Percentiles rank a stretch among this genome's conserved stretches.
Evolutionary conservation across 2,329 filamentous ascomycete genomes (phyloP).

Genomic region (Trichoderma sp.): DNA sequence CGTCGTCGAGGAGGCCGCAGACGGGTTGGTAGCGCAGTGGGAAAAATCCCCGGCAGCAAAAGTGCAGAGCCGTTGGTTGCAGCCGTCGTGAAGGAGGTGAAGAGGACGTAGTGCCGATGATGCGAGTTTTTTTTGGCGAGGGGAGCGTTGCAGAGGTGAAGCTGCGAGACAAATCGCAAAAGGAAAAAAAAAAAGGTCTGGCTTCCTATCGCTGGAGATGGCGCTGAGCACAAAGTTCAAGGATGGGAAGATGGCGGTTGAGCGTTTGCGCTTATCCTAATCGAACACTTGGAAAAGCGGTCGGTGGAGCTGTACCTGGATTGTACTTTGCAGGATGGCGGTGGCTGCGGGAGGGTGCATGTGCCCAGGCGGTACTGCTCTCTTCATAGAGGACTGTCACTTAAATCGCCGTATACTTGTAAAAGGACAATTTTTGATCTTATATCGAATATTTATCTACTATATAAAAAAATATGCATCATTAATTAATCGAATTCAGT

Average conservation of each 20-base stretch:
- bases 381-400: not conserved
- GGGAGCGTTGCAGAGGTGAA: not conserved
- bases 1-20: not conserved
- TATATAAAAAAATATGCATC: not conserved
- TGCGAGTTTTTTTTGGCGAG: not conserved
- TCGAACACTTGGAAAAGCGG: not conserved
- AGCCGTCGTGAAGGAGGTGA: not conserved
- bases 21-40: not conserved
- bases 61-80: not conserved
- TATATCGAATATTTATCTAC: too few relatives aligned
- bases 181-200: not conserved
- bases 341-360: constrained; percentile 10
- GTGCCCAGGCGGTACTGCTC: constrained; percentile 4
- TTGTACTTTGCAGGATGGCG: not conserved
- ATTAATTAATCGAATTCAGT: not conserved
- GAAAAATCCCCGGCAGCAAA: not conserved
- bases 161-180: not conserved
- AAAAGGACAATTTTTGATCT: too few relatives aligned
- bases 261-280: constrained; percentile 24
- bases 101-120: not conserved
- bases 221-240: constrained; percentile 16
- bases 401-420: too few relatives aligned
- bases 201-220: not conserved
- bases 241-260: constrained; percentile 17
- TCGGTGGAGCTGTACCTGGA: constrained; percentile 26